Conservation (phyloP, 495 filamentous ascomycete species). For the Tuber borchii region DNA sequence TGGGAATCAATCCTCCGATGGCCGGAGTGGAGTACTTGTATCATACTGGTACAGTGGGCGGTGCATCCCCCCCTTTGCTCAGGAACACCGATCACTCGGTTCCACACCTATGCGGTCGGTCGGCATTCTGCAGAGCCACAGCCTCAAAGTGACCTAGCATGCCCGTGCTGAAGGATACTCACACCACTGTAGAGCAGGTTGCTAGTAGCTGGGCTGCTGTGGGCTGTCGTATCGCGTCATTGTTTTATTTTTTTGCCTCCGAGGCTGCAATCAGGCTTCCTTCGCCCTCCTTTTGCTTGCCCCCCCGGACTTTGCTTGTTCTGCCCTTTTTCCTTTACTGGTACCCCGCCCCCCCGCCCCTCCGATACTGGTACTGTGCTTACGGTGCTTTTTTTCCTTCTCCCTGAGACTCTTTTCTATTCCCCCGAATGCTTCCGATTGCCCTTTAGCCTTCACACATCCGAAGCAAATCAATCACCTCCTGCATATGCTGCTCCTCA, state of each 20-base stretch:
- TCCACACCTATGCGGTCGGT: slow-evolving; percentile 22
- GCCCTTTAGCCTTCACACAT: background rate
- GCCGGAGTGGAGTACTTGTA: background rate
- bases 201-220: background rate
- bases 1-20: slow-evolving; percentile 19
- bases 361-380: too few relatives aligned
- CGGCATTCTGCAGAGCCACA: slow-evolving; percentile 19
- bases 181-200: background rate
- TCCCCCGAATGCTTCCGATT: background rate
- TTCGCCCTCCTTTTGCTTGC: background rate
- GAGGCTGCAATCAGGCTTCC: background rate
- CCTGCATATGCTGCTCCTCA: background rate
- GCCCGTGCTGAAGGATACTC: slow-evolving; percentile 14
- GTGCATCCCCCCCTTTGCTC: background rate
- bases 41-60: background rate
- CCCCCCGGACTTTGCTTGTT: too few relatives aligned
- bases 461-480: background rate
- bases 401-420: background rate
- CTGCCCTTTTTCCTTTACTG: background rate
- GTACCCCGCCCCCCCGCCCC: too few relatives aligned
- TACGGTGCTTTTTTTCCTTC: background rate
- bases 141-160: slow-evolving; percentile 1
- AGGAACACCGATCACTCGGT: slow-evolving; percentile 28
- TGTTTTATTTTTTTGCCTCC: background rate
- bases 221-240: background rate